These are phyloP conservation scores for Berberis thunbergii DNA, from an alignment of 164 flowering plant genomes.

Conservation along the genomic window DNA sequence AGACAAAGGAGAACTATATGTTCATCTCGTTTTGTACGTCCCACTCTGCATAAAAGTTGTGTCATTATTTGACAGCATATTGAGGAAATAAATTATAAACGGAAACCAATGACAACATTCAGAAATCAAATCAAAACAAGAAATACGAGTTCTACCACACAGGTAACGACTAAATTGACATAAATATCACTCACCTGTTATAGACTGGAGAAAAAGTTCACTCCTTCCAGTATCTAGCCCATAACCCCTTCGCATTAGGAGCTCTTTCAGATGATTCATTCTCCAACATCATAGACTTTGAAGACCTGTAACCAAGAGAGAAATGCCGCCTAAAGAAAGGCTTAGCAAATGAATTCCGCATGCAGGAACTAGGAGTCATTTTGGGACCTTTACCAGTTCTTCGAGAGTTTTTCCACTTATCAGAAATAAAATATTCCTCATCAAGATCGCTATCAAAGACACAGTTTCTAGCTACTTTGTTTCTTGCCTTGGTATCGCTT, in stretches of 20 bases:
- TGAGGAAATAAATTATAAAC: no score
- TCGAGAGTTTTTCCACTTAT: slow-evolving; percentile 16
- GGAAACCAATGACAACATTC: no score
- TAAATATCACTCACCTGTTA: neutral
- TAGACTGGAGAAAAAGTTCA: slow-evolving; percentile 11
- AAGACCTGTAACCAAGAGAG: slow-evolving; percentile 51
- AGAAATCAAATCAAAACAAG: no score
- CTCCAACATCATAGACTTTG: slow-evolving; percentile 28
- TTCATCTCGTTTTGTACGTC: no score
- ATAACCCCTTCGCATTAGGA: slow-evolving; percentile 45
- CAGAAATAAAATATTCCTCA: slow-evolving; percentile 20
- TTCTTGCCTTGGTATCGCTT: slow-evolving; percentile 46
- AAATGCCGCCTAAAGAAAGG: slow-evolving; percentile 76
- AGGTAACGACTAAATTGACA: no score
- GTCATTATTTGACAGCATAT: no score
- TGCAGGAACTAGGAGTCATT: slow-evolving; percentile 46
- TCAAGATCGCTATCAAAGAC: slow-evolving; percentile 44
- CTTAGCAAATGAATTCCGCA: slow-evolving; percentile 37
- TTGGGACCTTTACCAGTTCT: slow-evolving; percentile 37
- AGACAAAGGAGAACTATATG: no score
- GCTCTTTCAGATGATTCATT: slow-evolving; percentile 30
- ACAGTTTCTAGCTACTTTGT: slow-evolving; percentile 44
- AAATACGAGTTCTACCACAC: no score
- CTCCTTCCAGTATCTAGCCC: slow-evolving; percentile 48
- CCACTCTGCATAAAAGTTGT: no score